Base-by-base conservation (phyloP, 371 early-diverging fungal genomes). In the Saksenaea vasiformis region DNA sequence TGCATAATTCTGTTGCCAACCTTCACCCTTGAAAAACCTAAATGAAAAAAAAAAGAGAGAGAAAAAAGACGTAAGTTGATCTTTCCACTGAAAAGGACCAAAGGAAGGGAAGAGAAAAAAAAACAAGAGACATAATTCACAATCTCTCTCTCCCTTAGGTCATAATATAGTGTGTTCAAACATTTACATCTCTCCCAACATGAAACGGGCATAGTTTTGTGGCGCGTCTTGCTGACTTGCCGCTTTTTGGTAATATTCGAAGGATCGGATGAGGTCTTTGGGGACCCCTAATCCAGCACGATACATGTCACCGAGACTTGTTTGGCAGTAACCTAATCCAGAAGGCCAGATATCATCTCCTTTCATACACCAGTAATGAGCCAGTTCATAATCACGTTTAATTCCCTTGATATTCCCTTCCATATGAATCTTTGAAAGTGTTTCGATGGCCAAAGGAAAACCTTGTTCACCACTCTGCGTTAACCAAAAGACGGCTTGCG, bases 341-440 rank as follows among this genome's bases (percentile, higher is more conserved):
- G 77, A 77, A 0, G 81, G 81, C 81, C 81, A 81, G n/a, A 81
- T 69, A 57, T 78, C 78, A 36, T 78, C 78, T 13, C 81, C 81
- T 28, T 67, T 68, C 11, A 76, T 44, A 56, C 81, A 81, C 81
- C 81, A 81, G 11, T 70, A 63, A 13, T 66, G 67, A 13, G 81
- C 78, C 43, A 65, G 65, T 34, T 78, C 78, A 66, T 76, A 78
- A 34, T 81, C 75, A 19, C 61, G 67, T 51, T 71, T 72, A 36
- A 80, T 65, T 7, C 66, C 70, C 26, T 64, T 62, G 5, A 64
- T 53, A 19, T 67, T 51, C 9, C 81, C 81, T 47, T 74, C 65
- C 65, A 74, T 78, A 63, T 76, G 76, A 5, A 81, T 55, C 1
- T 66, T 68, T 3, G 78, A 72, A 3, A 81, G 44, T 4, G 76